Base-by-base conservation (phyloP, 2,329 filamentous ascomycete genomes). In the Emmonsiellopsis sp. region DNA sequence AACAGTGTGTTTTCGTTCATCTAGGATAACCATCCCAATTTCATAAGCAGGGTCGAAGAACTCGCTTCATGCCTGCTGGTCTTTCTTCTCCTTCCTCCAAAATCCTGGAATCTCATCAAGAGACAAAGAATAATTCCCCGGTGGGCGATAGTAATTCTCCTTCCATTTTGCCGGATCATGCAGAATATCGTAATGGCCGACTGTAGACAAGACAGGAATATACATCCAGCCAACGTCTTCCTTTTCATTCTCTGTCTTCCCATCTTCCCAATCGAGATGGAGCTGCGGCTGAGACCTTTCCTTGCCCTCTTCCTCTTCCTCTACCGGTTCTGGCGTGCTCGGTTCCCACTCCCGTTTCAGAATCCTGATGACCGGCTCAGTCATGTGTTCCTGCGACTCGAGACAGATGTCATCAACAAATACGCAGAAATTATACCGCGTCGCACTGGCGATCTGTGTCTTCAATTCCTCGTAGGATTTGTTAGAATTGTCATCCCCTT, bases 161-260 rank as follows among this genome's bases (percentile, higher is more conserved):
- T 27, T 14, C 53, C 53, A 54, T 7, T 11, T 32, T n/a, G 14
- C 14, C 8, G 33, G 33, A 6, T 45, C 40, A 31, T 44, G 34
- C 14, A 54, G 42, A 48, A 13, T 42, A 14, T 45, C 40, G 17
- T 54, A 54, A 27, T 36, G 17, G 11, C 17, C 13, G 9, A 51
- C 32, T 32, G 14, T 32, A 2, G 42, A 48, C 8, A 45, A 9
- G 11, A 46, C 27, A 6, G 52, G 44, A 13, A 56, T 55, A 42
- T 60, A 60, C 45, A 51, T 58, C 58, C 56, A 60, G 10, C 58
- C 56, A 52, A 60, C 58, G 50, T 60, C 56, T 49, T 60, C 58
- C 5, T 56, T 42, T 9, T 37, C 32, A 3, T 57, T 42, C 21
- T 56, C 49, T 36, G 56, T 60, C 40, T 50, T 37, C 13, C 58